phyloP scores from a whole-genome alignment of 2,329 filamentous ascomycete genomes.

The Aphanocladium album region DNA sequence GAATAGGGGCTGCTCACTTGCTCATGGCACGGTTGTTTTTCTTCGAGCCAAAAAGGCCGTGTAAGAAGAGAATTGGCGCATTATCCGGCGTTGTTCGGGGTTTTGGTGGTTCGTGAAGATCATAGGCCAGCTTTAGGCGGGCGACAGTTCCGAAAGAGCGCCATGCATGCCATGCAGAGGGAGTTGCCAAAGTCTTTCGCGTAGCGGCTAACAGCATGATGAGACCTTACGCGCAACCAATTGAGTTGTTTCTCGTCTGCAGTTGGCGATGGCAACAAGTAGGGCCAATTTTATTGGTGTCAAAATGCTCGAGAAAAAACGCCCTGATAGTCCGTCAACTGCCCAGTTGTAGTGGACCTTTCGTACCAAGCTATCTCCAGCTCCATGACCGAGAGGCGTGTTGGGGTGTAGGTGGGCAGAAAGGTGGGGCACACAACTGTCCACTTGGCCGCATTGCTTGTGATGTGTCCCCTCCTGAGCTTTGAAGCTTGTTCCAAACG shows the following conservation, averaged over 20 bases:
- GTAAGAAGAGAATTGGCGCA: conserved; percentile 76
- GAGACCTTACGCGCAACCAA: background rate
- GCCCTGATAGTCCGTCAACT: background rate
- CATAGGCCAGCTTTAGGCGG: conserved; percentile 49
- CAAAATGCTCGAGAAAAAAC: background rate
- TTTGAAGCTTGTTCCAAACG: background rate
- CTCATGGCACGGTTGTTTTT: conserved; percentile 92
- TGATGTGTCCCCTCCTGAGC: conserved; percentile 3
- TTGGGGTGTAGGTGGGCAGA: too few relatives aligned
- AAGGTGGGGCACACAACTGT: conserved; percentile 10
- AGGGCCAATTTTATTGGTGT: background rate
- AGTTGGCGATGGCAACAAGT: background rate
- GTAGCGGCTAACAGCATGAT: background rate
- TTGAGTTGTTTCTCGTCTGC: background rate
- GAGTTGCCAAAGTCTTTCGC: background rate
- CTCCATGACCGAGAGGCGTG: too few relatives aligned
- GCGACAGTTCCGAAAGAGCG: background rate
- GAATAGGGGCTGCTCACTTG: conserved; percentile 59
- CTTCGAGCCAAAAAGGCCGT: conserved; percentile 91
- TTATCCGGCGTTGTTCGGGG: conserved; percentile 32
- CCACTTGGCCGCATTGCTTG: background rate
- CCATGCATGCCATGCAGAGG: background rate
- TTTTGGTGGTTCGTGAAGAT: conserved; percentile 57
- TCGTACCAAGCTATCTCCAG: background rate
- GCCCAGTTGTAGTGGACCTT: background rate